Percentiles rank a stretch among this genome's conserved stretches.
Conservation (phyloP, 129 eudicot genomes). For the Tanacetum coccineum region DNA sequence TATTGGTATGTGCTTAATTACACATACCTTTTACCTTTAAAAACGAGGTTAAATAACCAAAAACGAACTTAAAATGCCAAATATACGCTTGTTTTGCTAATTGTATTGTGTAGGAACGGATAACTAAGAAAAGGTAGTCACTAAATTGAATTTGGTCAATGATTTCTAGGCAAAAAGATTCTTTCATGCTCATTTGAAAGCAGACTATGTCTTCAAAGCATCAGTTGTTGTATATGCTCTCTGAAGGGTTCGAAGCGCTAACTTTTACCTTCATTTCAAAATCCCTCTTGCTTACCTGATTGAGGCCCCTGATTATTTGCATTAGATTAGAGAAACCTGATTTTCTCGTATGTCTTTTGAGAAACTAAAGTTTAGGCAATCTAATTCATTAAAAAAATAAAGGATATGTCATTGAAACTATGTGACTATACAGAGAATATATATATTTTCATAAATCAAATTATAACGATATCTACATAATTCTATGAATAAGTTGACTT, state of each 20-base stretch:
- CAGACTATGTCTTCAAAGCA: conserved; percentile 79
- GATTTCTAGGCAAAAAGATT: conserved; percentile 57
- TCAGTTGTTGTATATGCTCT: conserved; percentile 59
- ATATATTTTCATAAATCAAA: too few species aligned
- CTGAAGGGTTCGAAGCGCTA: conserved; percentile 23
- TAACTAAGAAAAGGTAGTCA: too few species aligned
- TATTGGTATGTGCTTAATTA: too few species aligned
- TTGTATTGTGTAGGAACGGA: too few species aligned
- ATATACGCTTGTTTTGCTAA: too few species aligned
- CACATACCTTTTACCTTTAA: too few species aligned
- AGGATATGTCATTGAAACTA: neutral
- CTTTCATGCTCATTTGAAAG: conserved; percentile 96
- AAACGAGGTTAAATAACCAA: too few species aligned
- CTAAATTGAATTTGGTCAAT: conserved; percentile 1
- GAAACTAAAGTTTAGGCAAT: neutral
- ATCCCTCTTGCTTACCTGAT: neutral
- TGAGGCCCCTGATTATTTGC: too few species aligned
- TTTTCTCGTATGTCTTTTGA: neutral
- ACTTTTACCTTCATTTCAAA: conserved; percentile 9
- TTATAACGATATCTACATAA: too few species aligned
- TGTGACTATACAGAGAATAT: neutral
- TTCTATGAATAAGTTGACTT: too few species aligned
- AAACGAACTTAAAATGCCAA: too few species aligned
- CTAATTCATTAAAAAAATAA: conserved; percentile 2
- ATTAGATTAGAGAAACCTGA: neutral